Conservation (phyloP, 306 rosid species). For the Prunus mira region DNA sequence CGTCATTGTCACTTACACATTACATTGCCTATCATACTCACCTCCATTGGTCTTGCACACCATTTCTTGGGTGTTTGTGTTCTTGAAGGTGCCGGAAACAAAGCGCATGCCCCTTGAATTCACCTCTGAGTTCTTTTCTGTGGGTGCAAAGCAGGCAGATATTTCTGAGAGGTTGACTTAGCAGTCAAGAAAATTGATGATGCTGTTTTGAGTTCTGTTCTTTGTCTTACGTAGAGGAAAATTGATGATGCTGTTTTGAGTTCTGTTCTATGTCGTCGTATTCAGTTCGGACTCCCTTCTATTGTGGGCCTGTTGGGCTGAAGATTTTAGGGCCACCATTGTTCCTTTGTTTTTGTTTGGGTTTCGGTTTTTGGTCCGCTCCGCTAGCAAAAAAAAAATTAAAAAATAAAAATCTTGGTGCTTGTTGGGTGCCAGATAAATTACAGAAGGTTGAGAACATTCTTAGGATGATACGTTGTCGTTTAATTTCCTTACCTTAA, state of each 20-base stretch:
- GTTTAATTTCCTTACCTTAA: too few relatives aligned
- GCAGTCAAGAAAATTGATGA: background rate
- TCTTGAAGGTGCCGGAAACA: constrained; percentile 40
- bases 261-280: too few relatives aligned
- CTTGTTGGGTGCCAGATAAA: too few relatives aligned
- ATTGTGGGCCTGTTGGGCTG: background rate
- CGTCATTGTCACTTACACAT: constrained; percentile 36
- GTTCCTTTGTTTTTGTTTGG: background rate
- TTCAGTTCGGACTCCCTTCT: too few relatives aligned
- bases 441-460: too few relatives aligned
- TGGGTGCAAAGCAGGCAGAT: constrained; percentile 34
- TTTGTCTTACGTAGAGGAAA: background rate
- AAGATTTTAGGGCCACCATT: background rate
- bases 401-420: background rate
- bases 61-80: constrained; percentile 38
- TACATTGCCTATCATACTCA: constrained; percentile 38
- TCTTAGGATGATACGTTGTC: too few relatives aligned
- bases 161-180: constrained; percentile 8
- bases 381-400: background rate
- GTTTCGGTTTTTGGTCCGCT: background rate
- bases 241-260: too few relatives aligned
- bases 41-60: constrained; percentile 35
- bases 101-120: constrained; percentile 45
- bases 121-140: constrained; percentile 39
- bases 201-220: background rate